A percentile compares a stretch with the other conserved stretches of the same genome.
Evolutionary conservation across 352 stramenopile species (phyloP).

Genomic region (Peronospora tabacina): DNA sequence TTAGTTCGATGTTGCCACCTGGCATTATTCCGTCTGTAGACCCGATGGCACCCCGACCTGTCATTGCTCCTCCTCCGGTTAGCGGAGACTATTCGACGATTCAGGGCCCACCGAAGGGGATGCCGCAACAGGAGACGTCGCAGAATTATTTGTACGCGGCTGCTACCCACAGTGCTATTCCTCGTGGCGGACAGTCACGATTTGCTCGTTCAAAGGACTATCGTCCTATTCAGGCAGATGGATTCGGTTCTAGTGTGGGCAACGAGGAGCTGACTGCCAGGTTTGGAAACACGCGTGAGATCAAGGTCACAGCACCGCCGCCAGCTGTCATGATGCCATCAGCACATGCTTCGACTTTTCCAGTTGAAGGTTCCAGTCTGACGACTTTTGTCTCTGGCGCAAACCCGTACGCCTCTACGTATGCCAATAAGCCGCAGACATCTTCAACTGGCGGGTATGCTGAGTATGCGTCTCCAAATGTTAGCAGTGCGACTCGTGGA

Average conservation of each 20-base stretch:
- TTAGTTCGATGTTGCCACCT: conserved; percentile 50
- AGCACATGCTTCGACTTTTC: conserved; percentile 1
- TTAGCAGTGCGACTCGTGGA: conserved; percentile 25
- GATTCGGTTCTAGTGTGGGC: conserved; percentile 84
- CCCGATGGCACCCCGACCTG: conserved; percentile 48
- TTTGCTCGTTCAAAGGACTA: conserved; percentile 63
- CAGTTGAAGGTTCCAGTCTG: neutral
- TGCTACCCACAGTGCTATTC: conserved; percentile 76
- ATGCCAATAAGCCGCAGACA: conserved; percentile 16
- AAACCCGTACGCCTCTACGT: conserved; percentile 56
- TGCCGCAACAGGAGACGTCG: conserved; percentile 24
- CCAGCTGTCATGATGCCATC: conserved; percentile 28
- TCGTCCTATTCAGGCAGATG: conserved; percentile 81
- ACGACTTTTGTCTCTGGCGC: conserved; percentile 20
- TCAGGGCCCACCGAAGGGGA: conserved; percentile 21
- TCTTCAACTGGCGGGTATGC: conserved; percentile 31
- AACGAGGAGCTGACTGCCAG: conserved; percentile 85
- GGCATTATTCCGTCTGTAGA: conserved; percentile 74
- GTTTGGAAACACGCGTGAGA: conserved; percentile 80
- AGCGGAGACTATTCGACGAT: conserved; percentile 43
- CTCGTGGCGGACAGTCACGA: conserved; percentile 40
- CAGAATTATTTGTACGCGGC: conserved; percentile 70
- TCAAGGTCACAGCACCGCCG: conserved; percentile 74
- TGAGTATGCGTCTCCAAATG: conserved; percentile 27
- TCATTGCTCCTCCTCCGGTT: conserved; percentile 58